Evolutionary conservation across 1,284 basidiomycete genomes (phyloP).

Genomic region (Cryptococcus deneoformans): DNA sequence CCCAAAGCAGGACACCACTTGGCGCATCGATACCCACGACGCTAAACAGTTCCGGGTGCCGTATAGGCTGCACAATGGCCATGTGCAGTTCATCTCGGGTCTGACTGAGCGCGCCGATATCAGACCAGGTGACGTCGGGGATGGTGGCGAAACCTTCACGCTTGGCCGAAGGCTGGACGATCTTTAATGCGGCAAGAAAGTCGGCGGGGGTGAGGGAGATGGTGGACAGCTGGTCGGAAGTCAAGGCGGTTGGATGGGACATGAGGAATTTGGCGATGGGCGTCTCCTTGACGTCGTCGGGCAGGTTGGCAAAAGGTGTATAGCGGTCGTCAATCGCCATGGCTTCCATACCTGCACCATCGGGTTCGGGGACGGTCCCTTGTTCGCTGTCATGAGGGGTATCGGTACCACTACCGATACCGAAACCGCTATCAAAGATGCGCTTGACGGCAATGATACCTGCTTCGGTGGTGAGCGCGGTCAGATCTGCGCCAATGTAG

Average conservation of each 20-base stretch:
- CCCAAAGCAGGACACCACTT: slow-evolving; percentile 95
- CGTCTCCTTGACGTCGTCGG: slow-evolving; percentile 53
- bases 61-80: slow-evolving; percentile 95
- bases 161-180: slow-evolving; percentile 93
- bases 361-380: slow-evolving; percentile 56
- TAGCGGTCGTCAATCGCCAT: slow-evolving; percentile 31
- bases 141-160: slow-evolving; percentile 97
- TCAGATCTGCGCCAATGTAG: slow-evolving; percentile 93
- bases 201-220: slow-evolving; percentile 76
- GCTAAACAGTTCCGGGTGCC: slow-evolving; percentile 81
- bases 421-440: slow-evolving; percentile 64
- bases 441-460: slow-evolving; percentile 95
- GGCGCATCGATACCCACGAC: slow-evolving; percentile 81
- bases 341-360: slow-evolving; percentile 16
- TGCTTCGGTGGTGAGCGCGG: slow-evolving; percentile 86
- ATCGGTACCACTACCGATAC: too few relatives aligned
- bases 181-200: slow-evolving; percentile 73
- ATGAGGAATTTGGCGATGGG: slow-evolving; percentile 88
- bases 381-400: slow-evolving; percentile 51
- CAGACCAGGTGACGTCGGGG: slow-evolving; percentile 91
- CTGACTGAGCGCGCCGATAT: slow-evolving; percentile 85
- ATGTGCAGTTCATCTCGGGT: slow-evolving; percentile 92
- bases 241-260: slow-evolving; percentile 76
- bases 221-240: slow-evolving; percentile 69
- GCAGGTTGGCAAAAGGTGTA: slow-evolving; percentile 34